These are phyloP conservation scores for Udeniomyces megalosporus DNA, from an alignment of 768 basidiomycete species.

Conservation along the genomic window DNA sequence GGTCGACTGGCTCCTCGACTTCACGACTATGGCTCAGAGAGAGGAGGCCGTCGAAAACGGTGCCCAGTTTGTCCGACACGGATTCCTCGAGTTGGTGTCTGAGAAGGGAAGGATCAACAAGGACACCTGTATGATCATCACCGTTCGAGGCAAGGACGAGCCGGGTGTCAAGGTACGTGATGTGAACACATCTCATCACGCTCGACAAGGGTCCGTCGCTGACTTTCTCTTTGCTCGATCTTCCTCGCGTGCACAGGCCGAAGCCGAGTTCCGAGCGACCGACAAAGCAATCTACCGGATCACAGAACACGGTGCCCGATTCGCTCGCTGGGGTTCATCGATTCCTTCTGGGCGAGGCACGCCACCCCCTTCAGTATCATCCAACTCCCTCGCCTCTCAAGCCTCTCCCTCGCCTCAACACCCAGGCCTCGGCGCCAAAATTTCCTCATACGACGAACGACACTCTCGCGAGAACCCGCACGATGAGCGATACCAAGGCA, in stretches of 20 bases:
- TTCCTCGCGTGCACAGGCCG: constrained; percentile 40
- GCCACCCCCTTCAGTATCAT: neutral
- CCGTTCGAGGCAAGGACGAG: constrained; percentile 19
- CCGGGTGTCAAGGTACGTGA: constrained; percentile 5
- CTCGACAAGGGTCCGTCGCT: constrained; percentile 23
- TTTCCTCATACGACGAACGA: neutral
- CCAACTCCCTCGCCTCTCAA: neutral
- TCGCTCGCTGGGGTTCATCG: constrained; percentile 56
- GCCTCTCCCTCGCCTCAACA: neutral
- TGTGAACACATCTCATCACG: no score
- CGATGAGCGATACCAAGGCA: constrained; percentile 11
- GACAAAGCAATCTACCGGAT: constrained; percentile 88
- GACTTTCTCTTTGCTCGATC: neutral
- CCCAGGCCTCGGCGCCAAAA: neutral
- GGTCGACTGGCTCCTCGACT: constrained; percentile 94
- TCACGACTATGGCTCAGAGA: constrained; percentile 82
- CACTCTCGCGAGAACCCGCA: constrained; percentile 4
- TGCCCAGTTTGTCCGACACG: constrained; percentile 92
- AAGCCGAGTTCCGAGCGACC: constrained; percentile 91
- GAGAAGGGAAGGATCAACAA: constrained; percentile 25
- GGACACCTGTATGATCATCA: constrained; percentile 23
- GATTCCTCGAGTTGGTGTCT: constrained; percentile 61
- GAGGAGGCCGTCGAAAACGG: constrained; percentile 97
- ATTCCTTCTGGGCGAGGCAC: no score
- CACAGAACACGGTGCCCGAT: constrained; percentile 72